Evolutionary conservation across 2,329 filamentous ascomycete genomes (phyloP).

Genomic region (Metarhizium album): DNA sequence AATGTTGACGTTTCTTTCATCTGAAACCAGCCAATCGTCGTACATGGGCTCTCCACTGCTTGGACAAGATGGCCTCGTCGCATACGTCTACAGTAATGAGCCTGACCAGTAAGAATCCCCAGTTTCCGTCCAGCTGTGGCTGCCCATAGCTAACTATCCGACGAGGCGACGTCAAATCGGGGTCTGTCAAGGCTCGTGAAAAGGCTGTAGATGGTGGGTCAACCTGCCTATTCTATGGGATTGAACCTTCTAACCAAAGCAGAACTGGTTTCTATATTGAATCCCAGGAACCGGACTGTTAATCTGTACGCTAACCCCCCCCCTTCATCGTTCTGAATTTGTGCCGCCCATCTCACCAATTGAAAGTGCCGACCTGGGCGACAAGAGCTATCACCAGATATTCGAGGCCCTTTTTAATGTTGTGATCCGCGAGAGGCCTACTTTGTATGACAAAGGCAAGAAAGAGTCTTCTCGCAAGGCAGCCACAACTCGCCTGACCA

Average conservation of each 20-base stretch:
- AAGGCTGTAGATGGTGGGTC: constrained; percentile 30
- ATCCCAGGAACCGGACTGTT: constrained; percentile 21
- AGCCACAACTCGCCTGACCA: constrained; percentile 47
- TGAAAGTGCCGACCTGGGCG: constrained; percentile 40
- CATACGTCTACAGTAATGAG: constrained; percentile 24
- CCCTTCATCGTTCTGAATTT: not conserved
- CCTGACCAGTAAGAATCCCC: constrained; percentile 20
- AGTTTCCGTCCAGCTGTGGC: not conserved
- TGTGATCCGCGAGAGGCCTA: constrained; percentile 55
- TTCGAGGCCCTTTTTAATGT: constrained; percentile 71
- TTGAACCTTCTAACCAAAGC: not conserved
- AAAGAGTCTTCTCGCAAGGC: constrained; percentile 33
- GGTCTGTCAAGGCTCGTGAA: constrained; percentile 26
- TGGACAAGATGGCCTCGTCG: constrained; percentile 19
- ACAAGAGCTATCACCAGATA: constrained; percentile 71
- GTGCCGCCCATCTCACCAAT: not conserved
- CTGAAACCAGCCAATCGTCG: not conserved
- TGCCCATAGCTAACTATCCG: constrained; percentile 7
- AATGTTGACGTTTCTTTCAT: not conserved
- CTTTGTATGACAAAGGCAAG: constrained; percentile 45
- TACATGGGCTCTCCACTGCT: not conserved
- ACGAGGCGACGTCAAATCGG: constrained; percentile 24
- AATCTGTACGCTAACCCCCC: constrained; percentile 24
- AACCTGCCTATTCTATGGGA: not conserved
- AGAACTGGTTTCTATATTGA: constrained; percentile 29